Percentiles rank a stretch among this genome's conserved stretches.
Conservation (phyloP, 306 rosid genomes). For the Corylus americana region DNA sequence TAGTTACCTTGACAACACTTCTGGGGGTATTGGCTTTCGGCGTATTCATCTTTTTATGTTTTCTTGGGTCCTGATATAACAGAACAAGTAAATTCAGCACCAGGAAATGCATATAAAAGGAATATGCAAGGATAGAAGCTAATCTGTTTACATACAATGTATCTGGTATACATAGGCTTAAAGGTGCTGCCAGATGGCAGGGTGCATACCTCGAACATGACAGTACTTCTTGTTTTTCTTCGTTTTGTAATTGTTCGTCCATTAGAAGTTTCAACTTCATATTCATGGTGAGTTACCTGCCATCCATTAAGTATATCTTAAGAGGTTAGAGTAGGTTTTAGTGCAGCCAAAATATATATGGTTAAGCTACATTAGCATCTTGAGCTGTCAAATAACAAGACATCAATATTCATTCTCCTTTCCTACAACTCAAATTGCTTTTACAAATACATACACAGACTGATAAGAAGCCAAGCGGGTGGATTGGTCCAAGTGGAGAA, state of each 20-base stretch:
- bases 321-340: conserved; percentile 21
- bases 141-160: conserved; percentile 20
- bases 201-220: conserved; percentile 79
- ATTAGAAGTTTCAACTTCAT: conserved; percentile 92
- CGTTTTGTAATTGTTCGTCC: conserved; percentile 89
- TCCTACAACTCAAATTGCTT: neutral
- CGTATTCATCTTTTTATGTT: conserved; percentile 57
- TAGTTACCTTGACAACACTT: conserved; percentile 67
- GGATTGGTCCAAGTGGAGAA: too few relatives aligned
- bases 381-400: conserved; percentile 3
- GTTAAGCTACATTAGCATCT: conserved; percentile 12
- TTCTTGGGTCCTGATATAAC: conserved; percentile 69
- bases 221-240: conserved; percentile 90
- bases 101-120: conserved; percentile 15
- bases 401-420: neutral
- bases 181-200: conserved; percentile 22
- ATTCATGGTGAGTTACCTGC: conserved; percentile 91
- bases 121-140: conserved; percentile 18
- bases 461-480: too few relatives aligned
- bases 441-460: too few relatives aligned
- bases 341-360: conserved; percentile 17
- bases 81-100: conserved; percentile 31
- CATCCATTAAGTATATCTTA: conserved; percentile 24
- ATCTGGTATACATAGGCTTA: conserved; percentile 16
- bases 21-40: conserved; percentile 70